Percentiles rank a stretch among this genome's conserved stretches.
Evolutionary conservation across 2,329 filamentous ascomycete species (phyloP).

Genomic region (Penicillium sp.): DNA sequence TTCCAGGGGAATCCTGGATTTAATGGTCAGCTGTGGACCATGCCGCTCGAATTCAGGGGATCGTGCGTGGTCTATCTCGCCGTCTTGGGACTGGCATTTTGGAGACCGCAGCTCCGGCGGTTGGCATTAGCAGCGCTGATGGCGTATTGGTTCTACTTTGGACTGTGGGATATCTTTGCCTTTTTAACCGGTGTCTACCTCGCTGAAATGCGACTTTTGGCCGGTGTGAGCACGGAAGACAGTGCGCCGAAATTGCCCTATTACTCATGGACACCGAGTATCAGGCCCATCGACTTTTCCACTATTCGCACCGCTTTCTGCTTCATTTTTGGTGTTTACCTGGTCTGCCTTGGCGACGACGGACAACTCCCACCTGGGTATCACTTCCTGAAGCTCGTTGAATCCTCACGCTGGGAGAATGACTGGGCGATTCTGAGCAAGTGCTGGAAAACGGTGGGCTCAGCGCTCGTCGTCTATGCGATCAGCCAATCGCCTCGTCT

Average conservation of each 20-base stretch:
- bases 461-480: slow-evolving; percentile 18
- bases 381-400: slow-evolving; percentile 13
- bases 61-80: slow-evolving; percentile 22
- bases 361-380: slow-evolving; percentile 21
- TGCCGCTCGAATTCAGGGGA: slow-evolving; percentile 26
- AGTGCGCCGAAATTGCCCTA: slow-evolving; percentile 3
- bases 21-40: slow-evolving; percentile 27
- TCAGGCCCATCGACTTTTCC: slow-evolving; percentile 1
- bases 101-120: slow-evolving; percentile 15
- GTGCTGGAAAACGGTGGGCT: slow-evolving; percentile 21
- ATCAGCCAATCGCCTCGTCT: slow-evolving; percentile 18
- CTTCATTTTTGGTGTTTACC: slow-evolving; percentile 18
- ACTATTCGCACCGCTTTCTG: neutral
- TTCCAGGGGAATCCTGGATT: slow-evolving; percentile 12
- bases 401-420: slow-evolving; percentile 20
- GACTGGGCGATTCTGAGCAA: slow-evolving; percentile 16
- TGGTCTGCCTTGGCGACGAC: slow-evolving; percentile 22
- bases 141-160: slow-evolving; percentile 21
- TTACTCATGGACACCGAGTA: neutral
- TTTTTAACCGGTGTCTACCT: slow-evolving; percentile 8
- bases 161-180: slow-evolving; percentile 22
- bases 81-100: slow-evolving; percentile 17
- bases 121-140: slow-evolving; percentile 11
- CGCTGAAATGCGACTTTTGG: neutral
- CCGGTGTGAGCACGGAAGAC: neutral